These are phyloP conservation scores for Protostelium mycophagum DNA, from an alignment of 78 protist genomes.

Conservation along the genomic window DNA sequence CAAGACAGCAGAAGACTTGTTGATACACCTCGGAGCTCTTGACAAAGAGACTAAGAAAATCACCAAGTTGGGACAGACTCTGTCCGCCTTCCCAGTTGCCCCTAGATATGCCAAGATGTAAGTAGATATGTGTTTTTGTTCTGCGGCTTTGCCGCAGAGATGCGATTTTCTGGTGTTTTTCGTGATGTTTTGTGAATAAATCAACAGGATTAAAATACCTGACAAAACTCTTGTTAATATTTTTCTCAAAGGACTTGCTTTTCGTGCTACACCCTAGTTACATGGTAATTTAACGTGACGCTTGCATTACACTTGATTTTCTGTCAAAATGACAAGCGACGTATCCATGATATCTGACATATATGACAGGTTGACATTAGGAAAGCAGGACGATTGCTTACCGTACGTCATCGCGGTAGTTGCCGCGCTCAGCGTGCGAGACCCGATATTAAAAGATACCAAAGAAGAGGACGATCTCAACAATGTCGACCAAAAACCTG, in stretches of 20 bases:
- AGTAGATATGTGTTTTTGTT: slow-evolving; percentile 13
- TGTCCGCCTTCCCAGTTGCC: slow-evolving; percentile 72
- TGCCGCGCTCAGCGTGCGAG: slow-evolving; percentile 73
- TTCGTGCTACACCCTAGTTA: too few species aligned
- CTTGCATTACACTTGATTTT: too few species aligned
- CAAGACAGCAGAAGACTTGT: slow-evolving; percentile 1
- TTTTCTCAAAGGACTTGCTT: too few species aligned
- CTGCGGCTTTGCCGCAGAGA: too few species aligned
- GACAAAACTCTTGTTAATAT: too few species aligned
- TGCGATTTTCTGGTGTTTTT: too few species aligned
- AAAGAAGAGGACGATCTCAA: background rate
- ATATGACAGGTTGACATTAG: slow-evolving; percentile 10
- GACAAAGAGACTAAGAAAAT: slow-evolving; percentile 24
- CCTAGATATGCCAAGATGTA: slow-evolving; percentile 88
- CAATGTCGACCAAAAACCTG: background rate
- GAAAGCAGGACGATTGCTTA: slow-evolving; percentile 51
- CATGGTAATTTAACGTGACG: too few species aligned
- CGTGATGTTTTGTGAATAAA: too few species aligned
- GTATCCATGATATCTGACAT: background rate
- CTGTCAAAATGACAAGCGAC: too few species aligned
- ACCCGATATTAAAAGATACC: slow-evolving; percentile 28
- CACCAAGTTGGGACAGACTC: slow-evolving; percentile 44
- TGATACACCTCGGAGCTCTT: slow-evolving; percentile 67
- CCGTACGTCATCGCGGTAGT: slow-evolving; percentile 70
- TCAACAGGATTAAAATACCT: too few species aligned